Percentiles rank a stretch among this genome's conserved stretches.
Conservation (phyloP, 176 grass and related monocot species). For the Leersia perrieri region DNA sequence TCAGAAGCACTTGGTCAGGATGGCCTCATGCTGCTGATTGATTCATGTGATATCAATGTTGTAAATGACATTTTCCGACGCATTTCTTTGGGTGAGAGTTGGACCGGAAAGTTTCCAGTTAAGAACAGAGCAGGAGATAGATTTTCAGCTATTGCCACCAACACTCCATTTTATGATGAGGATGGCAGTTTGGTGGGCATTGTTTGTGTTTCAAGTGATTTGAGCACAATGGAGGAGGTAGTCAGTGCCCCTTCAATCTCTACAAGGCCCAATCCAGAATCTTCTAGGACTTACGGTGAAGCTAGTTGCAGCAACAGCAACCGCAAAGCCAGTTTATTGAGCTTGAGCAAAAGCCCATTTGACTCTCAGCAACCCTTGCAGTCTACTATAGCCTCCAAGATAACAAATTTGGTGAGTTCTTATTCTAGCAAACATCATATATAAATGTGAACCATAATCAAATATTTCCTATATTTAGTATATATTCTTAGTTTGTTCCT, state of each 20-base stretch:
- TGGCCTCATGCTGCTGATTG: conserved; percentile 64
- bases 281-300: conserved; percentile 25
- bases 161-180: conserved; percentile 92
- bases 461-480: conserved; percentile 24
- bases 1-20: conserved; percentile 85
- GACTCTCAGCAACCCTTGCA: conserved; percentile 63
- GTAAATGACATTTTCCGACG: conserved; percentile 60
- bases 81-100: conserved; percentile 71
- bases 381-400: conserved; percentile 79
- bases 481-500: conserved; percentile 39
- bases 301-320: conserved; percentile 43
- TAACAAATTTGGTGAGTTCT: conserved; percentile 81
- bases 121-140: conserved; percentile 67
- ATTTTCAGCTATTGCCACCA: conserved; percentile 72
- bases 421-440: conserved; percentile 16
- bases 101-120: conserved; percentile 86
- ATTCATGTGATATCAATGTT: conserved; percentile 45
- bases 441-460: background rate
- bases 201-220: conserved; percentile 85
- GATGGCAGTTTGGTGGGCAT: conserved; percentile 80
- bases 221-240: conserved; percentile 52
- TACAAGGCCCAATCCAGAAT: conserved; percentile 42
- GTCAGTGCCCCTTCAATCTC: conserved; percentile 43
- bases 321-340: conserved; percentile 49
- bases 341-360: conserved; percentile 49